Evolutionary conservation across 169 alveolate species (phyloP), one percentile per base, ranked within the genome.

Genomic region (Cryptosporidium canis): DNA sequence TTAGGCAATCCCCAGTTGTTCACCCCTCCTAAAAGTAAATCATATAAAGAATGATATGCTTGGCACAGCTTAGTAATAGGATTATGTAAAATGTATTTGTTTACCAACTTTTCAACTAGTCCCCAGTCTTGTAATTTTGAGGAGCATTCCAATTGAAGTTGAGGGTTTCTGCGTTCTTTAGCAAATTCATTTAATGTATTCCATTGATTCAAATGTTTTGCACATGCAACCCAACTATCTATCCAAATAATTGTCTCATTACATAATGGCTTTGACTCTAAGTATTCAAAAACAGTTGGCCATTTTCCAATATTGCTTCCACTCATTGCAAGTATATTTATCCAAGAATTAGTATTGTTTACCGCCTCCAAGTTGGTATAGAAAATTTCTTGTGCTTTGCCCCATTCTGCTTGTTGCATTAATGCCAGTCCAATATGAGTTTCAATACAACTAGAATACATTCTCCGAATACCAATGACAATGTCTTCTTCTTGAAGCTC

Each of bases 131-230:
- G 94, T n/a, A 91, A 56, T 39, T 84, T 91, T 31, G 83, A 67
- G 39, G 93, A 83, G 7, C 94, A 47, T 48, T 92, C 91, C 11
- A 82, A 39, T 68, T 91, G 92, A 35, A 91, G 67, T 41, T 66
- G 77, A 27, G 90, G 90, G 31, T 91, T 91, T 12, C 87, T 91
- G n/a, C 94, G 91, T 7, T 82, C 93, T 39, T 85, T 91, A 27
- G 95, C 83, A 27, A 92, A 91, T 39, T 92, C 95, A 41, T 93
- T 83, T 7, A 92, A 55, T 1, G 84, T 66, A 64, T 92, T 92
- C 95, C 95, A 92, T 53, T 92, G 94, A 67, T 85, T 85, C 33
- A 92, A 56, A 55, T 92, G 95, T 56, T 92, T 92, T 24, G 92
- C 92, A 16, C 92, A 90, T 27, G 92, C 45, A 51, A 91, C 91